Evolutionary conservation across 2,329 filamentous ascomycete species (phyloP).

Genomic region (Chrysoporthe cubensis): DNA sequence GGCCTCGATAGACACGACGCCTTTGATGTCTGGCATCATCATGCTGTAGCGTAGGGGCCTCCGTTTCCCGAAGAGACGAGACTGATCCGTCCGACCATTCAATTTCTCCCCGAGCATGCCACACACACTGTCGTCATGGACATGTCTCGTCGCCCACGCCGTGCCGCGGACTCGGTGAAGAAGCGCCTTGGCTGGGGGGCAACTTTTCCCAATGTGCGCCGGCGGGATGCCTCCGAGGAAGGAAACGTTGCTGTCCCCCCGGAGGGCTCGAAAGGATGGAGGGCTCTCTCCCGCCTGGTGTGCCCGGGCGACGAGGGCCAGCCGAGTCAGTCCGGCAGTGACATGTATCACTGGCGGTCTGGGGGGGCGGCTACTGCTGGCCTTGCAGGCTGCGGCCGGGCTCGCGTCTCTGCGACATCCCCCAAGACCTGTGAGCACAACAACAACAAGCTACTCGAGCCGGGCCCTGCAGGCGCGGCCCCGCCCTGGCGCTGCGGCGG

Average conservation of each 20-base stretch:
- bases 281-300: neutral
- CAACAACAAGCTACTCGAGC: neutral
- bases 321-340: slow-evolving; percentile 6
- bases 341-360: neutral
- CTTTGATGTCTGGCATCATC: neutral
- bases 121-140: neutral
- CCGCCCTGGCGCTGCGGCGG: neutral
- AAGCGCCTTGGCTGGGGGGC: neutral
- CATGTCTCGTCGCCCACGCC: neutral
- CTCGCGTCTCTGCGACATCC: neutral
- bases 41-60: neutral
- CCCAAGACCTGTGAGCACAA: neutral
- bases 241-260: neutral
- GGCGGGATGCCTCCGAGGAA: neutral
- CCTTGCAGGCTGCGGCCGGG: slow-evolving; percentile 5
- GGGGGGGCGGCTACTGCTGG: neutral
- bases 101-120: neutral
- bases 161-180: neutral
- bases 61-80: neutral
- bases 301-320: slow-evolving; percentile 7
- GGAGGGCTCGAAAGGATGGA: neutral
- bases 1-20: neutral
- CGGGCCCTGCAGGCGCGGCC: neutral
- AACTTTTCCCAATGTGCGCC: neutral
- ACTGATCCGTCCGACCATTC: neutral